Evolutionary conservation across 352 stramenopile species (phyloP), one percentile per base, ranked within the genome.

Genomic region (Plasmopara muralis): DNA sequence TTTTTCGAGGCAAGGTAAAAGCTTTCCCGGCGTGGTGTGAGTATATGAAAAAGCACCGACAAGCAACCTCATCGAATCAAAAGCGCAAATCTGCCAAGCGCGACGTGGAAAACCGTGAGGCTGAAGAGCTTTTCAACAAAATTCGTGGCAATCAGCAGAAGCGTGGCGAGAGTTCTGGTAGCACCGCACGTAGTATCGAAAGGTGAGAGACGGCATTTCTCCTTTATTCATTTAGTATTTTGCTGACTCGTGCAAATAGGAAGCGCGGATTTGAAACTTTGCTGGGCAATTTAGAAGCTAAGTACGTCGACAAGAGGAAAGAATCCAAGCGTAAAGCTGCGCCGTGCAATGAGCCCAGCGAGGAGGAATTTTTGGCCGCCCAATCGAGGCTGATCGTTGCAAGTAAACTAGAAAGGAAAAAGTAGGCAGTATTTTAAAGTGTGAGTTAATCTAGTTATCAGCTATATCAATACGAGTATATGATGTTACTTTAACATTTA

Each of bases 311-410:
- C 14, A 70, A 82, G 39, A 50, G 42, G 15, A 82, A 82, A 45
- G 68, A 72, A 15, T 62, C 68, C 30, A 83, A 74, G 40, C 53
- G 57, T 25, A 68, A 72, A 35, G 44, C 54, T 30, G 44, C 30
- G 15, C 8, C 48, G 18, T 25, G 37, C 6, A 49, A 55, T 31
- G 58, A 74, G 31, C 80, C 77, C 15, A 84, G 62, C 25, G 80
- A 91, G 62, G 74, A 87, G 34, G 74, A 82, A 18, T 91, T 89
- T 39, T 44, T 73, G 0, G 80, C 71, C 1, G 60, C 80, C 4
- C 20, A 25, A 25, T 25, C 20, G 20, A 25, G 20, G 20, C 20
- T 25, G 20, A 25, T 25, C 20, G 20, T 25, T 73, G 86, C 43
- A 59, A 74, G 34, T 38, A 64, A 77, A 15, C 50, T 88, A 25